Base-by-base conservation (phyloP, 2,329 filamentous ascomycete genomes). In the Fusarium sp. region DNA sequence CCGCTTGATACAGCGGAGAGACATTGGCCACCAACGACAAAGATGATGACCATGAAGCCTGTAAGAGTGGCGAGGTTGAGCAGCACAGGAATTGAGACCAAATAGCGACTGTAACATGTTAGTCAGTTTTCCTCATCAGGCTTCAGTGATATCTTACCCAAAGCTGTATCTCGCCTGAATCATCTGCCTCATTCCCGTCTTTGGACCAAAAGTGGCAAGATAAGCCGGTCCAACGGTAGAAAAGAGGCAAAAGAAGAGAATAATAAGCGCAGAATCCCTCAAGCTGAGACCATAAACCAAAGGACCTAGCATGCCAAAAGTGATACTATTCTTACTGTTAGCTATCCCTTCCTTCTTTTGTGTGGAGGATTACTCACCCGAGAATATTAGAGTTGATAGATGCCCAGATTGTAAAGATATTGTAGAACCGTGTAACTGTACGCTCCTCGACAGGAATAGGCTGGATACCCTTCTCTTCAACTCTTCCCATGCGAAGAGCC, bases 151-250 rank as follows among this genome's bases (percentile, higher is more conserved):
- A 11, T 60, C 44, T 67, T 78, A 87, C 82, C 87, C 88, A 75
- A 90, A 91, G 43, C 85, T 87, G 77, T 87, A 91, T 24, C 89
- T 83, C 6, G 89, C 89, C 70, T 89, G 88, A 10, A 91, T 85
- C 84, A 91, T 89, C 77, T 91, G 89, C 18, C 89, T 83, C 84
- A 91, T 86, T 44, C 89, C 89, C 12, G 88, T 90, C 77, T 86
- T 86, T 6, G 89, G 87, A 0, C 89, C 88, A 53, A 89, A 78
- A 0, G 86, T 89, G 44, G 84, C 84, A 27, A 91, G 79, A 71
- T 86, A 89, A 5, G 87, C 88, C 1, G 88, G 86, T 1, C 86
- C 80, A 9, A 85, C 63, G 0, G 85, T 85, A 2, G 85, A 86
- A 27, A 90, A 70, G 20, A 91, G 77, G 14, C 83, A 85, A 77